Base-by-base conservation (phyloP, 352 stramenopile species). In the Saprolegnia parasitica region DNA sequence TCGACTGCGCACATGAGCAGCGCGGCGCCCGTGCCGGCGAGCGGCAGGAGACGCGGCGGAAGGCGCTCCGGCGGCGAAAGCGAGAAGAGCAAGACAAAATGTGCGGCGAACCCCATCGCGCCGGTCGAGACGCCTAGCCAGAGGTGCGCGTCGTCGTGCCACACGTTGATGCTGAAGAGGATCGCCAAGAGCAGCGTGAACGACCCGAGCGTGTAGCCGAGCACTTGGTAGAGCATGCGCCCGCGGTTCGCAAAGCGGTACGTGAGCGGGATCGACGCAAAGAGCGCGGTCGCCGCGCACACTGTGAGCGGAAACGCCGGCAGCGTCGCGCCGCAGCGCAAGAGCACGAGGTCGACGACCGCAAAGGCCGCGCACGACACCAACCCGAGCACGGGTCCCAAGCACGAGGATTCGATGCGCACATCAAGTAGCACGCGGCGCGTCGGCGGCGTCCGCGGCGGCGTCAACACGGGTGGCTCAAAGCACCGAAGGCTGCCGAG, bases 51-150 rank as follows among this genome's bases (percentile, higher is more conserved):
- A 5, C 1, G 15, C 23, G 23, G 54, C 13, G 23, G 54, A 3
- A 42, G 4, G 15, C 21, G 54, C 5, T 40, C 35, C 8, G 24
- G 35, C 47, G 18, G 35, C 15, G 58, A 65, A 2, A 77, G 56
- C 0, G 76, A 81, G 60, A 74, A 82, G 21, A 81, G 42, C 4
- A 74, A 23, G 29, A 87, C 66, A 0, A 86, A 52, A 45, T 86
- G 78, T 0, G 80, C 78, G 0, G 78, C 67, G 20, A 87, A 77
- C 0, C 80, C 80, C 15, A 87, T 72, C n/a, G 68, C 74, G 0
- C 78, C 80, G 0, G 78, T 86, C 37, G 84, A 79, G 1, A 78
- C 82, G 0, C 80, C 80, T 64, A 84, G 78, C 40, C 76, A 87
- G 11, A 71, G 66, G 18, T 21, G 23, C 15, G 16, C 40, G 5